phyloP scores from a whole-genome alignment of 73 alveolate species.

The Blepharisma stoltei region DNA sequence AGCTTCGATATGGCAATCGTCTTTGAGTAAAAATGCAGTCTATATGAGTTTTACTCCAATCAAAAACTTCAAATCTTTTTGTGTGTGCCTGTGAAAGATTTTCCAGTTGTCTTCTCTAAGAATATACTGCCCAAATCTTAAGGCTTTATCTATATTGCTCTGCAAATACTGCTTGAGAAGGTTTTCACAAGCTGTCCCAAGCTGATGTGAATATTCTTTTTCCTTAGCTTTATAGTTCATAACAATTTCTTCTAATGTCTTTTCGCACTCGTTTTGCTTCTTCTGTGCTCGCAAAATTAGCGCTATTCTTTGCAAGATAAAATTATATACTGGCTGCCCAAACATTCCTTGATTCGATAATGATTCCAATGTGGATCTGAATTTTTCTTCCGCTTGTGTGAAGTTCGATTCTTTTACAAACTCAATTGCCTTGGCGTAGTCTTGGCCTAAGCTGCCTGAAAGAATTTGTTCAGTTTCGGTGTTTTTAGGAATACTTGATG shows the following conservation, averaged over 20 bases:
- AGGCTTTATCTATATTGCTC: slow-evolving; percentile 7
- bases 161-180: not conserved
- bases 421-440: slow-evolving; percentile 7
- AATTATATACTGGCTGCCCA: slow-evolving; percentile 6
- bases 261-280: not conserved
- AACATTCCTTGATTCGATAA: not conserved
- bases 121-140: not conserved
- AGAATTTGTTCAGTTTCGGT: no score
- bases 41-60: slow-evolving; percentile 1
- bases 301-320: slow-evolving; percentile 14
- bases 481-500: no score
- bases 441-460: not conserved
- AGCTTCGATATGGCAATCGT: not conserved
- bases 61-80: slow-evolving; percentile 14
- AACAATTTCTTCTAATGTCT: slow-evolving; percentile 1
- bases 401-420: not conserved
- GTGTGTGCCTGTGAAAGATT: not conserved
- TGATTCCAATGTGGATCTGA: not conserved
- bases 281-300: not conserved
- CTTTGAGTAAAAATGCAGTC: slow-evolving; percentile 12
- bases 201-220: not conserved
- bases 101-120: not conserved
- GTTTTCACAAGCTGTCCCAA: not conserved
- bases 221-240: not conserved
- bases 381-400: not conserved